A percentile compares a stretch with the other conserved stretches of the same genome.
Evolutionary conservation across 2,329 filamentous ascomycete species (phyloP).

Genomic region (Exserohilum rostratum): DNA sequence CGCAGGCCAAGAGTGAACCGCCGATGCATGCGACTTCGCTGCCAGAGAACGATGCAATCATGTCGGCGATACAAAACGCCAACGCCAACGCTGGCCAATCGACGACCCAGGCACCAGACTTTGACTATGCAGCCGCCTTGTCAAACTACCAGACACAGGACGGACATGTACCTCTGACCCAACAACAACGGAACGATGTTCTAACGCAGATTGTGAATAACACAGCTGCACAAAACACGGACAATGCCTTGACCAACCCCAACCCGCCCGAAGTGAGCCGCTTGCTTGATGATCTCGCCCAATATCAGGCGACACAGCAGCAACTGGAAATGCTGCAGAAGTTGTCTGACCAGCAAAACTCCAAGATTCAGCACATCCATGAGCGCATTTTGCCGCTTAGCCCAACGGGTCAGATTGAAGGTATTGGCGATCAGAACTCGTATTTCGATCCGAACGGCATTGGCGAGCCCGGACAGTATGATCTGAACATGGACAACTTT

Average conservation of each 20-base stretch:
- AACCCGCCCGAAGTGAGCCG: conserved; percentile 60
- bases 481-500: conserved; percentile 64
- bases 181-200: conserved; percentile 56
- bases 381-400: conserved; percentile 78
- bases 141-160: conserved; percentile 56
- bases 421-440: conserved; percentile 53
- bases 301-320: conserved; percentile 71
- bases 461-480: conserved; percentile 46
- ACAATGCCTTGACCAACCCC: conserved; percentile 64
- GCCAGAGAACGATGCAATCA: conserved; percentile 55
- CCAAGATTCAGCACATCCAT: conserved; percentile 75
- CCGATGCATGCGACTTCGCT: conserved; percentile 43
- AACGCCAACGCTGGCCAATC: conserved; percentile 48
- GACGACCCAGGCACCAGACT: conserved; percentile 41
- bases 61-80: conserved; percentile 56
- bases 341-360: conserved; percentile 78
- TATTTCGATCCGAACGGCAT: conserved; percentile 48
- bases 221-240: conserved; percentile 50
- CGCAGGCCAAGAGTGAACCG: conserved; percentile 51
- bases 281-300: conserved; percentile 65
- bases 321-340: conserved; percentile 81
- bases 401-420: conserved; percentile 78
- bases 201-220: conserved; percentile 57
- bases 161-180: conserved; percentile 54
- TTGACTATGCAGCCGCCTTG: conserved; percentile 56